These are phyloP conservation scores for Colletotrichum sojae DNA, from an alignment of 2,329 filamentous ascomycete genomes.

Conservation along the genomic window DNA sequence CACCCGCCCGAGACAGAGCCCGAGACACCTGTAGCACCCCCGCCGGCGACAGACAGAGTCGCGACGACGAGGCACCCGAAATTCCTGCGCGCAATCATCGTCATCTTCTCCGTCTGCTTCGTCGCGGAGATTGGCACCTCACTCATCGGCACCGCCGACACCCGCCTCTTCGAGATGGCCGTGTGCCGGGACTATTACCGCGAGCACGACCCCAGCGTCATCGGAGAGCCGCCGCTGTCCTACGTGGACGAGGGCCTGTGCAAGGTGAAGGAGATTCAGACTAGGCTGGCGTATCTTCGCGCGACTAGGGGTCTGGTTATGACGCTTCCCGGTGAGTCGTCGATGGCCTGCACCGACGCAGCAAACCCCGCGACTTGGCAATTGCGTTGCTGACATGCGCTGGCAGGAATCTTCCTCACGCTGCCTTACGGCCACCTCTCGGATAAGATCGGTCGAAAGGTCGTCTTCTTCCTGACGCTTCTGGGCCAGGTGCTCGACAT, in stretches of 20 bases:
- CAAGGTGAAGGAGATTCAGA: constrained; percentile 12
- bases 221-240: constrained; percentile 3
- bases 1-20: neutral
- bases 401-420: constrained; percentile 11
- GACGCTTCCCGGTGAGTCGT: constrained; percentile 7
- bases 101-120: neutral
- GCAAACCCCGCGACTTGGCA: too few species aligned
- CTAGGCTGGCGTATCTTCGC: constrained; percentile 15
- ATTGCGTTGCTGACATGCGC: neutral
- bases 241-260: constrained; percentile 15
- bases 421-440: constrained; percentile 13
- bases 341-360: too few species aligned
- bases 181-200: constrained; percentile 19
- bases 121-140: neutral
- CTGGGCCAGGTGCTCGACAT: neutral
- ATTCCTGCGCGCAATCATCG: neutral
- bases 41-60: neutral
- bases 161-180: constrained; percentile 8
- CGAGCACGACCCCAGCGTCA: constrained; percentile 10
- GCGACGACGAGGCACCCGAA: neutral
- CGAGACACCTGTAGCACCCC: neutral
- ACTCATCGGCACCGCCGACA: neutral
- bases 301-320: neutral
- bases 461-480: neutral
- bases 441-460: neutral